These are phyloP conservation scores for Primulina eburnea DNA, from an alignment of 257 asterid species.

Conservation along the genomic window DNA sequence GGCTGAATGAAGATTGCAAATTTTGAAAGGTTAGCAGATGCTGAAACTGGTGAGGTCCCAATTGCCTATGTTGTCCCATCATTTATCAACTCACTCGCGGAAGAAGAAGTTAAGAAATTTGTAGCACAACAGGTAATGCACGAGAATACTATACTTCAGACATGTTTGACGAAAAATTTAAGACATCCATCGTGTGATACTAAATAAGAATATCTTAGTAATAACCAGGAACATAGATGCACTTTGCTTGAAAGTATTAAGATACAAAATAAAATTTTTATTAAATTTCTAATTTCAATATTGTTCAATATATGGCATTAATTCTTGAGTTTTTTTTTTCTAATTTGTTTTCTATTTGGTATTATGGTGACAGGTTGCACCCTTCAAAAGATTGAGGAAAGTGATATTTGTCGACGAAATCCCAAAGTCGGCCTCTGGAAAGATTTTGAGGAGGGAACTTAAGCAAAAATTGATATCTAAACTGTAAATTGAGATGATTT, in stretches of 20 bases:
- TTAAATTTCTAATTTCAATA: not conserved
- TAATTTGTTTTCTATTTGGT: not conserved
- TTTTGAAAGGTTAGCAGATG: conserved; percentile 49
- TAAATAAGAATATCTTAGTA: no score
- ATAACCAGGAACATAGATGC: no score
- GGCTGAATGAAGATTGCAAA: not conserved
- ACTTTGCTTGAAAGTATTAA: no score
- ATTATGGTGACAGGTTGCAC: conserved; percentile 35
- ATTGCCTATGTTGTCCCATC: conserved; percentile 63
- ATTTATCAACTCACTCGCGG: conserved; percentile 25
- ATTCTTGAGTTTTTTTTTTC: not conserved
- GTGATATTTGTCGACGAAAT: conserved; percentile 26
- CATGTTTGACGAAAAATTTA: no score
- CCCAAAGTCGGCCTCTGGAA: conserved; percentile 36
- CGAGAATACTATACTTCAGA: not conserved
- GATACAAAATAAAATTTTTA: not conserved
- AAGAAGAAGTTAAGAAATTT: conserved; percentile 24
- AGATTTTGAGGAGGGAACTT: conserved; percentile 37
- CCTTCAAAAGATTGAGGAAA: conserved; percentile 31
- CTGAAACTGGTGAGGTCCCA: conserved; percentile 75
- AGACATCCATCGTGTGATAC: no score
- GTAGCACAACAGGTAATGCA: conserved; percentile 32
- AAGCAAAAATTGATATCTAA: conserved; percentile 13
- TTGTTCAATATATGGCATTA: not conserved
- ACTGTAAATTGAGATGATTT: not conserved